Base-by-base conservation (phyloP, 306 rosid species). In the Prosopis cineraria region DNA sequence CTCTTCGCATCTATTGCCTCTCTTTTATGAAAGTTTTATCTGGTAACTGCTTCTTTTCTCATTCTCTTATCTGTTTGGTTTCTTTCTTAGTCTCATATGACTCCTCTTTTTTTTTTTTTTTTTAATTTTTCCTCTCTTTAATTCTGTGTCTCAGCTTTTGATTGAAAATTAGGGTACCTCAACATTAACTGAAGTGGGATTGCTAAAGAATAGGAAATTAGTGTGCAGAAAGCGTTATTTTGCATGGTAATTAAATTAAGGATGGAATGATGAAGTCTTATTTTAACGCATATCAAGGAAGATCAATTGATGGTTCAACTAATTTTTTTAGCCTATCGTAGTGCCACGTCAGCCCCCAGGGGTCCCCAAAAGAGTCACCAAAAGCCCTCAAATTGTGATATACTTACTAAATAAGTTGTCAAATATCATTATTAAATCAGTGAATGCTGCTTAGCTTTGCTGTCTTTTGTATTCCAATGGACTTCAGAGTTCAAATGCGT, bases 71-170 rank as follows among this genome's bases (percentile, higher is more conserved):
- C n/a, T n/a, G n/a, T n/a, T n/a, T n/a, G n/a, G n/a, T n/a, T n/a
- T n/a, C n/a, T n/a, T n/a, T n/a, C n/a, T n/a, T n/a, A n/a, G n/a
- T n/a, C n/a, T n/a, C n/a, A n/a, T n/a, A n/a, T n/a, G n/a, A n/a
- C n/a, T n/a, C n/a, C n/a, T n/a, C n/a, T n/a, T n/a, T n/a, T n/a
- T n/a, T n/a, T n/a, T n/a, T n/a, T n/a, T n/a, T n/a, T n/a, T n/a
- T n/a, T n/a, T n/a, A n/a, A n/a, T n/a, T n/a, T n/a, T n/a, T n/a
- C n/a, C n/a, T n/a, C n/a, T n/a, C n/a, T n/a, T n/a, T n/a, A n/a
- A 65, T 30, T 50, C 75, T 41, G 30, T 72, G 53, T 70, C 22
- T 71, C 37, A 75, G 71, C 62, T 55, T 68, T 73, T 78, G 12
- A 14, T 67, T 67, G 72, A 22, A 67, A 67, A 40, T 12, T 19